Evolutionary conservation across 352 stramenopile species (phyloP), one percentile per base, ranked within the genome.

Genomic region (Pythium aristosporum): DNA sequence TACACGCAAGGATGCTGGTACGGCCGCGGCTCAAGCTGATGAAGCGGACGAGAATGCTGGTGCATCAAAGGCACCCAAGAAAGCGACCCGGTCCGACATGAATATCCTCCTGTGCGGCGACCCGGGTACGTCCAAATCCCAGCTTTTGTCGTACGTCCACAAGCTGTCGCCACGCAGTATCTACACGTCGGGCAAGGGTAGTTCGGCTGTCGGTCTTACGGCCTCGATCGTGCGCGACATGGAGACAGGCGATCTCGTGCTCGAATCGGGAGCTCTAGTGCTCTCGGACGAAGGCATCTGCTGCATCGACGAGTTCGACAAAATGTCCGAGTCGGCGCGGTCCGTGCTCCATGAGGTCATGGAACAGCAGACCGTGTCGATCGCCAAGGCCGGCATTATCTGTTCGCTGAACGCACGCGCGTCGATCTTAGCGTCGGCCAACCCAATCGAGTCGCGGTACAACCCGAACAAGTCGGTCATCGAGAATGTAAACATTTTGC

Each of bases 301-400:
- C 75, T 98, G 94, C 64, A 99, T 99, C 76, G 98, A 99, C 71
- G 97, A 99, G 75, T 99, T 98, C 61, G 94, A 98, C 69, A 98
- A 98, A 77, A 99, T 99, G 97, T 97, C 83, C 37, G 97, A 99
- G 61, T 96, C 92, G 3, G 98, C 97, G 30, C 90, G 98, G 43
- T 97, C 95, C 2, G 97, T 99, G 53, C 83, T 99, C 67, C 98
- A 99, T 79, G 96, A 98, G 75, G 98, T 99, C 2, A 99, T 99
- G 97, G 98, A 99, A 78, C 97, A 99, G 69, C 98, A 99, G 69
- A 99, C 97, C 0, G 96, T 99, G 23, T 96, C 85, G 58, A 98
- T 99, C 63, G 97, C 97, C 39, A 99, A 99, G 69, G 98, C 97
- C 5, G 98, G 98, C n/a, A 99, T 99, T 65, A 98, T 99, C 66